Base-by-base conservation (phyloP, 306 rosid genomes). In the Inga leiocalycina region DNA sequence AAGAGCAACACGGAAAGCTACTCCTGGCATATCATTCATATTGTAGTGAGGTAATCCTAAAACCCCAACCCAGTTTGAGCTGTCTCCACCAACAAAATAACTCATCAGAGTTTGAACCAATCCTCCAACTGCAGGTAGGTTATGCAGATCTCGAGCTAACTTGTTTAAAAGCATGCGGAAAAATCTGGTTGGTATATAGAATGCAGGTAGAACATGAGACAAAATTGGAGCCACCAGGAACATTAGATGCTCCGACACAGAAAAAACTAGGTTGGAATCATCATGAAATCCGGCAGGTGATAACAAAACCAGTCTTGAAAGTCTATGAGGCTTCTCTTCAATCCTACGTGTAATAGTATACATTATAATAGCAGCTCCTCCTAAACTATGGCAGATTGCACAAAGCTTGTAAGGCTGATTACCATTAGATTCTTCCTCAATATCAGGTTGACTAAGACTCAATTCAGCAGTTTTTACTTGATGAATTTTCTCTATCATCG, bases 11-110 rank as follows among this genome's bases (percentile, higher is more conserved):
- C 83, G 90, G 71, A 95, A 90, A 30, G 98, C 87, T 22, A 95
- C 91, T 22, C 98, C 98, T 0, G 98, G 98, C 98, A 95, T 95
- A 81, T 95, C 98, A 45, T 95, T 92, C 97, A 93, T 95, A 84
- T 95, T 95, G 87, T 95, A 95, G 86, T 95, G 98, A 6, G 98
- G 97, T 56, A 92, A 68, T 20, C 97, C 97, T 71, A 93, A 72
- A 14, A 91, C 98, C 19, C 98, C 98, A 41, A 95, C 95, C 98
- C 98, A 95, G 75, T 95, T 95, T 66, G 98, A 95, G 86, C 98
- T 95, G 88, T 95, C 98, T 32, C 98, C 98, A 8, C 98, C 98
- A 64, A 88, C 94, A 46, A 88, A 80, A 72, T 95, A 95, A 77
- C 98, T 81, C 97, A 95, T 92, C 24, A 95, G 48, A 20, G 96